phyloP scores from a whole-genome alignment of 352 stramenopile species.

The Lagenidium giganteum region DNA sequence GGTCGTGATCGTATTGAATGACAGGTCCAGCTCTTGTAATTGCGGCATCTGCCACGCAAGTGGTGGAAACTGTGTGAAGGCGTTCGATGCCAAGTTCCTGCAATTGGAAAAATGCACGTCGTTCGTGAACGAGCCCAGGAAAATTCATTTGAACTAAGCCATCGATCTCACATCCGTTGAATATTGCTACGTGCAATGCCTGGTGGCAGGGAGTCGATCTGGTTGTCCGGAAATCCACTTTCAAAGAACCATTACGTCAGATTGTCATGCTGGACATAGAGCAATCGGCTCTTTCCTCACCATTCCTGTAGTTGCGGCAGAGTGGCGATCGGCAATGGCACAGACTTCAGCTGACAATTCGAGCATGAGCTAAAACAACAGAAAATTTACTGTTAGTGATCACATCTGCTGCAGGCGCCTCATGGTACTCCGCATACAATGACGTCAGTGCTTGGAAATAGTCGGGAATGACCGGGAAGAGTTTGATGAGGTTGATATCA shows the following conservation, averaged over 20 bases:
- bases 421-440: too few species aligned
- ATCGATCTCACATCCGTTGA: too few species aligned
- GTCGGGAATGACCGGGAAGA: too few species aligned
- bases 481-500: too few species aligned
- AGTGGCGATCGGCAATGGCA: conserved; percentile 27
- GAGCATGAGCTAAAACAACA: conserved; percentile 35
- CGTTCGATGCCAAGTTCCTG: conserved; percentile 25
- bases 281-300: conserved; percentile 15
- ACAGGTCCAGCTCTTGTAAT: conserved; percentile 21
- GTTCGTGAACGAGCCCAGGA: background rate
- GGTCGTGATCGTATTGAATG: conserved; percentile 16
- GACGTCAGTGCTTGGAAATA: too few species aligned
- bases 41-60: conserved; percentile 26
- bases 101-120: background rate
- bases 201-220: too few species aligned
- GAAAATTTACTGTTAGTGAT: too few species aligned
- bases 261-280: conserved; percentile 20
- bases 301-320: conserved; percentile 21
- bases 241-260: too few species aligned
- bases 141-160: too few species aligned
- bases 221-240: too few species aligned
- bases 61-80: conserved; percentile 17
- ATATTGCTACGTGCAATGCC: too few species aligned
- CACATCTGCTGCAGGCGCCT: too few species aligned
- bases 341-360: conserved; percentile 28